phyloP scores from a whole-genome alignment of 2,329 filamentous ascomycete species.

The Aspergillus caelatus region DNA sequence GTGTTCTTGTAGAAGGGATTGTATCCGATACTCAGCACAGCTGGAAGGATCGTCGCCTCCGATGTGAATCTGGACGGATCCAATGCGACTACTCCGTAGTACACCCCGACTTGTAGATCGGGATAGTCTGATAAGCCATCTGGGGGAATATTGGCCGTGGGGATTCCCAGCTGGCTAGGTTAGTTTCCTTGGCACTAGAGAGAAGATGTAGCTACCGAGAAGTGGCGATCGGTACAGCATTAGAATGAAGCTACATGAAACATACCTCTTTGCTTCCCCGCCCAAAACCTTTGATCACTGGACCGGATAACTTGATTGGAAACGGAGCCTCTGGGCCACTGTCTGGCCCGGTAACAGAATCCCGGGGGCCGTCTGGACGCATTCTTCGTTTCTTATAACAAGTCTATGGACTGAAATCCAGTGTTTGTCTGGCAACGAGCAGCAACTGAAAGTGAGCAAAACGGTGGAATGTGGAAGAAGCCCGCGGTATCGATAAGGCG shows the following conservation, averaged over 20 bases:
- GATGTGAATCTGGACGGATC: conserved; percentile 44
- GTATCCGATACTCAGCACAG: conserved; percentile 94
- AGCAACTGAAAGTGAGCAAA: not conserved
- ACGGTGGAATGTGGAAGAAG: conserved; percentile 1
- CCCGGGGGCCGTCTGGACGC: conserved; percentile 59
- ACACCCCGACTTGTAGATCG: conserved; percentile 76
- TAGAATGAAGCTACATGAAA: not conserved
- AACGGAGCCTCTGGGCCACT: conserved; percentile 75
- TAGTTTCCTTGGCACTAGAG: not conserved
- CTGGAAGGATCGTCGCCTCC: conserved; percentile 64
- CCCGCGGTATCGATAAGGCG: not conserved
- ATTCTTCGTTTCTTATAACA: conserved; percentile 31
- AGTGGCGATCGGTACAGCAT: not conserved
- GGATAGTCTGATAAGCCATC: conserved; percentile 64
- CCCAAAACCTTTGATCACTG: conserved; percentile 90
- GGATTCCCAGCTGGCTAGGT: conserved; percentile 82
- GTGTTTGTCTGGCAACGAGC: not conserved
- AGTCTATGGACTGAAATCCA: not conserved
- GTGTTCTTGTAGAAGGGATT: conserved; percentile 98
- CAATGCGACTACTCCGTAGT: conserved; percentile 88
- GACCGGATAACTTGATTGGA: conserved; percentile 80
- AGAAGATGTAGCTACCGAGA: not conserved
- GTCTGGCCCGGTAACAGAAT: conserved; percentile 72
- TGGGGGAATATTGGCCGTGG: conserved; percentile 83
- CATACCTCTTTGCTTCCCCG: conserved; percentile 86